Conservation (phyloP, 306 rosid genomes). For the Gastrolobium bilobum region DNA sequence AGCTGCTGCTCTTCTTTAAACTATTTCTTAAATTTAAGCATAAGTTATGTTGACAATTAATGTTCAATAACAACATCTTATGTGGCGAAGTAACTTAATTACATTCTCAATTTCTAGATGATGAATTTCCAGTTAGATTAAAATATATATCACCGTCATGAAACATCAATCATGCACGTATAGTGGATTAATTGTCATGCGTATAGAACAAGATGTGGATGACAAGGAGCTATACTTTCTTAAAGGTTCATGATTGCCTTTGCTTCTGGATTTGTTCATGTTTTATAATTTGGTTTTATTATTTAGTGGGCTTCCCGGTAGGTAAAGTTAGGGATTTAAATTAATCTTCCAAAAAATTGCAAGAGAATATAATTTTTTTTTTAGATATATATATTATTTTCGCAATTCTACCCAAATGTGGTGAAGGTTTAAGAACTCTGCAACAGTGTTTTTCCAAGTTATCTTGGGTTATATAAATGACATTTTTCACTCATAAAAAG, state of each 20-base stretch:
- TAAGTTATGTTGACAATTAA: slow-evolving; percentile 20
- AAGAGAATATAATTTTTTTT: not conserved
- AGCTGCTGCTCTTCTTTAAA: not conserved
- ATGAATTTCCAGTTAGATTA: slow-evolving; percentile 14
- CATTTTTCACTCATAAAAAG: too few species aligned
- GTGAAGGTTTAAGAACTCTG: too few species aligned
- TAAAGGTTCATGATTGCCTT: slow-evolving; percentile 7
- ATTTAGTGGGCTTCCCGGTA: not conserved
- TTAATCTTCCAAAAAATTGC: not conserved
- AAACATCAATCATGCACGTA: not conserved
- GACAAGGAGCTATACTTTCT: not conserved
- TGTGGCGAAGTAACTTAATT: not conserved
- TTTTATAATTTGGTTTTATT: not conserved
- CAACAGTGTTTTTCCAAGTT: too few species aligned
- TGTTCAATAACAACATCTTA: not conserved
- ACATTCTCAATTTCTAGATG: not conserved
- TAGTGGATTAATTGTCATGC: not conserved
- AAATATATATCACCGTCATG: not conserved
- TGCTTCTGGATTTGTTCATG: not conserved
- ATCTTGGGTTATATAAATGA: too few species aligned
- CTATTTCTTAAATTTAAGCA: slow-evolving; percentile 10
- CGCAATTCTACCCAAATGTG: too few species aligned
- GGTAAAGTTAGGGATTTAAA: not conserved
- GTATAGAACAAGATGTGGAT: not conserved
- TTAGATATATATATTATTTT: too few species aligned